These are phyloP conservation scores for Thelephora aurantiotincta DNA, from an alignment of 768 basidiomycete genomes.

Conservation along the genomic window DNA sequence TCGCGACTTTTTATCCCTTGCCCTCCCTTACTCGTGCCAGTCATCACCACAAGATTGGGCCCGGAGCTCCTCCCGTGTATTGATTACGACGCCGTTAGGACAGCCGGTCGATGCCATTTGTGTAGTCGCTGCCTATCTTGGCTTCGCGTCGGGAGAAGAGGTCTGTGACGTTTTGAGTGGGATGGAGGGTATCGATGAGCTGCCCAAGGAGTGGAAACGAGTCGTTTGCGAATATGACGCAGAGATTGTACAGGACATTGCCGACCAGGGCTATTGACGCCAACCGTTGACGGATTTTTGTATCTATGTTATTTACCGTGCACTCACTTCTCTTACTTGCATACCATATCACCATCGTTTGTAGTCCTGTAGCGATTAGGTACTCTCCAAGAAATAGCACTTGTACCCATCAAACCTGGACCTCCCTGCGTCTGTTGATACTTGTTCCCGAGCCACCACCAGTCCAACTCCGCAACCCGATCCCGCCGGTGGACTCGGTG, in stretches of 20 bases:
- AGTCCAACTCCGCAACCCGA: too few relatives aligned
- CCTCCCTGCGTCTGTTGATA: too few relatives aligned
- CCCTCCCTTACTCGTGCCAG: constrained; percentile 19
- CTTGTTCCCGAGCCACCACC: too few relatives aligned
- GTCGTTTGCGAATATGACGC: constrained; percentile 15
- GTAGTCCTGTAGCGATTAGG: background rate
- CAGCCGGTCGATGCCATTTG: constrained; percentile 18
- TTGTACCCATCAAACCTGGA: background rate
- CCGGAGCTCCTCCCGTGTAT: constrained; percentile 9
- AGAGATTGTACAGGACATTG: constrained; percentile 14
- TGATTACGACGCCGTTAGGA: constrained; percentile 16
- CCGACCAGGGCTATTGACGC: background rate
- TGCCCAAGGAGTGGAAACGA: constrained; percentile 17
- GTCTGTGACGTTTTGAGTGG: constrained; percentile 12
- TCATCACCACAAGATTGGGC: constrained; percentile 1
- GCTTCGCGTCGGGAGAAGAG: constrained; percentile 12
- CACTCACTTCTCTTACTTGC: background rate
- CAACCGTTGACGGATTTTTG: background rate
- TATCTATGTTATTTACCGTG: background rate
- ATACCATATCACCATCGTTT: background rate
- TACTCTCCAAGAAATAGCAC: background rate
- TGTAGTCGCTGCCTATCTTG: constrained; percentile 15
- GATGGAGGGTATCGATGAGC: constrained; percentile 14
- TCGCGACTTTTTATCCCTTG: constrained; percentile 28
- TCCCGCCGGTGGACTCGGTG: too few relatives aligned